A percentile compares a stretch with the other conserved stretches of the same genome.
These are phyloP conservation scores for Quercus wislizeni DNA, from an alignment of 306 rosid species.

Conservation along the genomic window DNA sequence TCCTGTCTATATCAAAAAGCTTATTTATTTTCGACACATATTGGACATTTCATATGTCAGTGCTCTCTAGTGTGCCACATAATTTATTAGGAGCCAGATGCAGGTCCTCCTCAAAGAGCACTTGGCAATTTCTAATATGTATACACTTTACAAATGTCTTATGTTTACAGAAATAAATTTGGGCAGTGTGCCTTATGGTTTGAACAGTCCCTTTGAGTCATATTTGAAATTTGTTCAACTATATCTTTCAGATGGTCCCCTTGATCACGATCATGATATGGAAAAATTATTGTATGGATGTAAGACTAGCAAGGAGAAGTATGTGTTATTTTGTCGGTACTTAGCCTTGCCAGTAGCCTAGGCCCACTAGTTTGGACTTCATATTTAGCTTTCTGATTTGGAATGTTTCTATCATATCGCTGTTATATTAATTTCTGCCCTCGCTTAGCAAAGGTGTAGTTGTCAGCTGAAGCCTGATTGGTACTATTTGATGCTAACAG, in stretches of 20 bases:
- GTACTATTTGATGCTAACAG: neutral
- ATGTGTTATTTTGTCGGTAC: constrained; percentile 16
- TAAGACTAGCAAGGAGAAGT: constrained; percentile 6
- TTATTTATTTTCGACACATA: neutral
- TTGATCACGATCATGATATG: neutral
- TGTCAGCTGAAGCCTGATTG: neutral
- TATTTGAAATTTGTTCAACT: neutral
- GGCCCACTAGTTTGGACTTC: neutral
- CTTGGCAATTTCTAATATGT: neutral
- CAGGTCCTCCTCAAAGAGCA: neutral
- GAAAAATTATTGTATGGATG: neutral
- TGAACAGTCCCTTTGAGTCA: neutral
- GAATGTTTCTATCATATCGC: neutral
- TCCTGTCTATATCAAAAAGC: no score
- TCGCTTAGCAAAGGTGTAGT: neutral
- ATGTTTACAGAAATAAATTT: neutral
- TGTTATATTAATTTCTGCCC: constrained; percentile 6
- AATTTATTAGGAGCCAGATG: neutral
- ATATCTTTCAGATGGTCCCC: constrained; percentile 34
- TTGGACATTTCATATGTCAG: neutral
- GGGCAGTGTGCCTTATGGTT: neutral
- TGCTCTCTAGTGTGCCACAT: neutral
- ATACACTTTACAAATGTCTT: neutral
- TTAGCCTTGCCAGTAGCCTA: neutral
- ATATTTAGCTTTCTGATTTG: neutral